A percentile compares a stretch with the other conserved stretches of the same genome.
Evolutionary conservation across 1,284 basidiomycete genomes (phyloP).

Genomic region (Porodaedalea pini): DNA sequence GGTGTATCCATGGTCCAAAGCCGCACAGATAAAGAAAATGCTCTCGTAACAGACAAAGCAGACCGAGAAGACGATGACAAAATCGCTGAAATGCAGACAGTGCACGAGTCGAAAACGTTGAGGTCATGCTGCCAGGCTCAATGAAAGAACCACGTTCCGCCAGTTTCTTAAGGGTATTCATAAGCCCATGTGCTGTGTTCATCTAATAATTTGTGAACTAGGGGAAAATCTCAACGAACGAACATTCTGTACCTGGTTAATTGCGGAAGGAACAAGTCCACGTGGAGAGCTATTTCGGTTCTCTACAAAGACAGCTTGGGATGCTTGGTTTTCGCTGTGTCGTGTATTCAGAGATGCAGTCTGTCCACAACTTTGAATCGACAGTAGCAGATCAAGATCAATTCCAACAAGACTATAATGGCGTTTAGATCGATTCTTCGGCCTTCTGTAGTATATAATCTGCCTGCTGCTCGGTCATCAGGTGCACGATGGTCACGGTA

Average conservation of each 20-base stretch:
- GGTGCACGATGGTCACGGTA: neutral
- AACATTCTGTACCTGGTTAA: slow-evolving; percentile 1
- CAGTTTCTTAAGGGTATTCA: neutral
- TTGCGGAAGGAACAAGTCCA: neutral
- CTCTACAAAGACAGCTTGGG: neutral
- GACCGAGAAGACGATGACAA: neutral
- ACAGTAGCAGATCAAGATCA: slow-evolving; percentile 28
- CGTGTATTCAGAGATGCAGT: slow-evolving; percentile 5
- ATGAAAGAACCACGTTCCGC: neutral
- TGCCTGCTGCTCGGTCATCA: slow-evolving; percentile 25
- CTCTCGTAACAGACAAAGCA: neutral
- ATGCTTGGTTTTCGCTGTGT: neutral
- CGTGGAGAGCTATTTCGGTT: neutral
- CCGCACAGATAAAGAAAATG: neutral
- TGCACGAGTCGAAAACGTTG: neutral
- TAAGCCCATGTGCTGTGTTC: slow-evolving; percentile 23
- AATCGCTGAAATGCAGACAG: neutral
- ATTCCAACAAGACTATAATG: slow-evolving; percentile 50
- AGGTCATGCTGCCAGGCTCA: neutral
- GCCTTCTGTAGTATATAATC: slow-evolving; percentile 49
- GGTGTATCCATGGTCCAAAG: neutral
- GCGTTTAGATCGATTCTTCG: slow-evolving; percentile 45
- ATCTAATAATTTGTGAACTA: neutral
- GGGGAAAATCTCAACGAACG: neutral
- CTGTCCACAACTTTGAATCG: slow-evolving; percentile 16